Base-by-base conservation (phyloP, 768 basidiomycete species). In the Calocera viscosa region DNA sequence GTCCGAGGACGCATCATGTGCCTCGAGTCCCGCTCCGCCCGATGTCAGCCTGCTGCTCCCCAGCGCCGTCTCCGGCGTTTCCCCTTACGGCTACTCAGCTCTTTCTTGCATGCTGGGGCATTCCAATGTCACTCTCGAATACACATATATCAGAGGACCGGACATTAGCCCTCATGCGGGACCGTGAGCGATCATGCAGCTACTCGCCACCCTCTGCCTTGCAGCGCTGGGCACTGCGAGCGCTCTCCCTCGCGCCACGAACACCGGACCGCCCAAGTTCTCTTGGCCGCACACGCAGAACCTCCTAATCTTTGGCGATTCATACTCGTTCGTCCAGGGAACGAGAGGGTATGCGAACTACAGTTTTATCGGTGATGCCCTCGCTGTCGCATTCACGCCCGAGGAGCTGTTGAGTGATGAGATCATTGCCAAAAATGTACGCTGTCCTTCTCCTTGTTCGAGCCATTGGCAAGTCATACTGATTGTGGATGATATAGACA, bases 271-370 rank as follows among this genome's bases (percentile, higher is more conserved):
- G 26, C 53, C 53, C 22, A 60, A 32, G 22, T 60, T 60, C 30
- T 60, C 53, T 22, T 60, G 53, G 53, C 53, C 53, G 16, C 11
- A 60, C 30, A 60, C 53, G 5, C 11, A 60, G 24, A 60, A 60
- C 53, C 53, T 60, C 14, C 53, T 60, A 11, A 32, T 60, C 5
- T 84, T 84, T 68, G 83, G 82, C 2, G 83, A 83, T 70, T 83
- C 82, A 1, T 84, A 83, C 69, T 80, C 82, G 0, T 83, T 83
- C 67, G 81, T 84, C 0, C 79, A 82, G 71, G 82, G 82, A 0
- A 80, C 79, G 1, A 70, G 71, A 1, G 83, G 82, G 0, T 72
- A 72, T 66, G 77, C 81, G n/a, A 83, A 83, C 67, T 83, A 80
- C 70, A 83, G 82, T 69, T 84, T 83, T 72, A 81, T 83, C 49